Conservation (phyloP, 106 monocot genomes). For the Posidonia australis region DNA sequence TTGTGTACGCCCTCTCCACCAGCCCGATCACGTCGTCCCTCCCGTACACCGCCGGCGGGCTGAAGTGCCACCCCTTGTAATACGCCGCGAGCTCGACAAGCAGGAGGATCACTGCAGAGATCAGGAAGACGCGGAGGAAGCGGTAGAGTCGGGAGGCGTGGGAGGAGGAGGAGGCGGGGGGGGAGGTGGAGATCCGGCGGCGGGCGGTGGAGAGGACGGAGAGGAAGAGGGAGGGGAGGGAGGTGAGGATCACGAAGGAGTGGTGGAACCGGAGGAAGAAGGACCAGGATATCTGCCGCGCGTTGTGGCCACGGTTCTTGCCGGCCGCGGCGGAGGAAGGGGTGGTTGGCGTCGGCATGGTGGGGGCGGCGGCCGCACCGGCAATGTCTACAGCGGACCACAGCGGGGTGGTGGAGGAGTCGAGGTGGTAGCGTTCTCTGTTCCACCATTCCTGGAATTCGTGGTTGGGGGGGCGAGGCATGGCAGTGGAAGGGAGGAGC, state of each 20-base stretch:
- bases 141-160: conserved; percentile 37
- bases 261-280: conserved; percentile 32
- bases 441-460: conserved; percentile 72
- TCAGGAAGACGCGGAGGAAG: conserved; percentile 36
- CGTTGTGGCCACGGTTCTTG: conserved; percentile 23
- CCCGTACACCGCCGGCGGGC: conserved; percentile 21
- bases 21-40: conserved; percentile 11
- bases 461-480: conserved; percentile 27
- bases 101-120: conserved; percentile 31
- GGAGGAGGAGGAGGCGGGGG: conserved; percentile 3
- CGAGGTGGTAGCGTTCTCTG: conserved; percentile 7
- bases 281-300: conserved; percentile 38
- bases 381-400: conserved; percentile 8
- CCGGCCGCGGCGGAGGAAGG: conserved; percentile 8
- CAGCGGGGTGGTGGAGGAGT: not conserved
- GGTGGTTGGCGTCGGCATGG: conserved; percentile 4
- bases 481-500: not conserved
- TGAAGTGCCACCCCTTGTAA: conserved; percentile 55
- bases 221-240: conserved; percentile 13
- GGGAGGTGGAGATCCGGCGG: conserved; percentile 22
- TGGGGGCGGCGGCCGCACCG: conserved; percentile 5
- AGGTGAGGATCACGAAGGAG: conserved; percentile 3
- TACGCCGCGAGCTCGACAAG: conserved; percentile 43
- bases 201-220: conserved; percentile 18
- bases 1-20: conserved; percentile 33